Conservation (phyloP, 371 early-diverging fungal genomes). For the Entomophthora muscae region DNA sequence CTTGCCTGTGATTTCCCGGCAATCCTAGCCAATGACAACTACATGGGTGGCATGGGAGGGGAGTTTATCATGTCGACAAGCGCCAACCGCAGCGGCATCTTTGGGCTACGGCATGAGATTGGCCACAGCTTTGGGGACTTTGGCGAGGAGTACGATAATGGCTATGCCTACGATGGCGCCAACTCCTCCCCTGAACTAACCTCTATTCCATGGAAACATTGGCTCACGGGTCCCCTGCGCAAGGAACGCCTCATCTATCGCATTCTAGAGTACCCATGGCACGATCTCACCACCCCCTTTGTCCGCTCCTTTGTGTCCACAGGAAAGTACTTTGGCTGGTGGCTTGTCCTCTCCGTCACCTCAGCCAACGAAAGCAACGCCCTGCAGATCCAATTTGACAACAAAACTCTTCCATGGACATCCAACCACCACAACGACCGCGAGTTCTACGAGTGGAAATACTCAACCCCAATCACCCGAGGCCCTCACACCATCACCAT, state of each 20-base stretch:
- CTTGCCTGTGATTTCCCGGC: slow-evolving; percentile 28
- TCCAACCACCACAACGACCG: slow-evolving; percentile 25
- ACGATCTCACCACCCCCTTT: too few relatives aligned
- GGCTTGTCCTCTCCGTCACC: slow-evolving; percentile 25
- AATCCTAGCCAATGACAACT: slow-evolving; percentile 33
- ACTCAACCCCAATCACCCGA: slow-evolving; percentile 15
- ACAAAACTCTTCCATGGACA: slow-evolving; percentile 23
- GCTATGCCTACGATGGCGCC: slow-evolving; percentile 30
- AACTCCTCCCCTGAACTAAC: slow-evolving; percentile 19
- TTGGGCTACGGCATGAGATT: slow-evolving; percentile 35
- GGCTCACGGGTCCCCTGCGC: slow-evolving; percentile 24
- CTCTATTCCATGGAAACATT: slow-evolving; percentile 24
- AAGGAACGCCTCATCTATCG: slow-evolving; percentile 19
- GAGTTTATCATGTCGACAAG: slow-evolving; percentile 38
- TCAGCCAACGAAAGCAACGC: slow-evolving; percentile 24
- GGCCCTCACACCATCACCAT: not conserved
- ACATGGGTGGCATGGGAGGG: slow-evolving; percentile 39
- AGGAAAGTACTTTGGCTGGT: slow-evolving; percentile 25
- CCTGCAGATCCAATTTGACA: slow-evolving; percentile 20
- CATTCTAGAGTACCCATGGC: slow-evolving; percentile 30
- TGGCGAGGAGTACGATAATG: slow-evolving; percentile 38
- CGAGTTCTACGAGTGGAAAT: slow-evolving; percentile 23
- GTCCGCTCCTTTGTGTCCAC: slow-evolving; percentile 24
- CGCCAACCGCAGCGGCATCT: slow-evolving; percentile 26
- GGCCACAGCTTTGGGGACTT: slow-evolving; percentile 32